A percentile compares a stretch with the other conserved stretches of the same genome.
phyloP scores from a whole-genome alignment of 2,329 filamentous ascomycete genomes.

The Calonectria leucothoes region DNA sequence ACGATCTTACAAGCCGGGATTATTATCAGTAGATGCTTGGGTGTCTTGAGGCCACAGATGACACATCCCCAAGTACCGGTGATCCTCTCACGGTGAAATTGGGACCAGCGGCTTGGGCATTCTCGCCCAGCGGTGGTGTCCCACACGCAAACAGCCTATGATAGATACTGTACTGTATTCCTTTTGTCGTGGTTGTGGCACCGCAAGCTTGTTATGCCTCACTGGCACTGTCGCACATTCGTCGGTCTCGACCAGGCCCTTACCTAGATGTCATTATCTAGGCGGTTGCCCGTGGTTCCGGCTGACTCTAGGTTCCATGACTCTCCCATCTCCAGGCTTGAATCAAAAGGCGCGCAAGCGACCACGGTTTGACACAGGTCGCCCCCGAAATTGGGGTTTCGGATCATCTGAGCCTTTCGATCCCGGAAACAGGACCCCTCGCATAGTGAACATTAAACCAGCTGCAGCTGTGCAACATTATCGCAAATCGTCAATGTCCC shows the following conservation, averaged over 20 bases:
- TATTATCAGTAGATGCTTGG: not conserved
- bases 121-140: not conserved
- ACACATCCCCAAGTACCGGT: not conserved
- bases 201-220: not conserved
- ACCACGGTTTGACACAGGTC: not conserved
- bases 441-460: not conserved
- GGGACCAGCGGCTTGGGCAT: not conserved
- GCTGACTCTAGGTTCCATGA: not conserved
- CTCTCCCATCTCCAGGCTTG: not conserved
- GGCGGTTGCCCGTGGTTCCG: not conserved
- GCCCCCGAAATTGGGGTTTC: not conserved
- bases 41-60: not conserved
- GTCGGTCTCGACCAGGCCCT: not conserved
- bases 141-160: not conserved
- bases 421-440: not conserved
- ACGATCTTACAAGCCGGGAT: not conserved
- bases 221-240: not conserved
- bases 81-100: not conserved
- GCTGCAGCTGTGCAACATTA: conserved; percentile 9
- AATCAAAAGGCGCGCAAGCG: not conserved
- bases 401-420: not conserved
- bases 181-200: not conserved
- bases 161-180: not conserved
- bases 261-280: not conserved
- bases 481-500: not conserved